Evolutionary conservation across 257 asterid genomes (phyloP), one percentile per base, ranked within the genome.

Genomic region (Galeopsis tetrahit): DNA sequence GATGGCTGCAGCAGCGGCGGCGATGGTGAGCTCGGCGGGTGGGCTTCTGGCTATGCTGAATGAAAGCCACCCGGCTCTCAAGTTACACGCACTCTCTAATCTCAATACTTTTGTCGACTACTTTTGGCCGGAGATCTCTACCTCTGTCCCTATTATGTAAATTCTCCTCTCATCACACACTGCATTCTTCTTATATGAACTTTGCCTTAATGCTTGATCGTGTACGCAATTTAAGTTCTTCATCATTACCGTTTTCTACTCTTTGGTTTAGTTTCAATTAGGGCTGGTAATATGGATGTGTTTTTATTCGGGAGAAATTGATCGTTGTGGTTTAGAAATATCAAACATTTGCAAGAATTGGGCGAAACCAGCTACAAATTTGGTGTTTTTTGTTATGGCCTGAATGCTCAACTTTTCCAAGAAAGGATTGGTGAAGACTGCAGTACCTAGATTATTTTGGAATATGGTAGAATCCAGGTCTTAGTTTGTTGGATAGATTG

Each of bases 111-210:
- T 82, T n/a, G 98, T 91, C 4, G 95, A 88, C 80, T 85, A 75
- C 83, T 89, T 86, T 78, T 93, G 97, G 96, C 97, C 91, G 11
- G 97, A 93, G 91, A 93, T 93, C 82, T 88, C 98, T 46, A 89
- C 96, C 17, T 87, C 91, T 17, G 96, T 89, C 21, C 93, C 91
- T 1, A 78, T 84, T 69, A 89, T 90, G 98, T 93, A 89, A 21
- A 21, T 21, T 21, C 28, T 21, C 28, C 28, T 21, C 28, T 21
- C 28, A 21, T 21, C 28, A 21, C 28, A 21, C 28, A 21, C 28
- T 21, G 28, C 28, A 0, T 21, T 21, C 28, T 21, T 21, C 28
- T 21, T 21, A 21, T 21, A 0, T 21, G 28, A 21, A 21, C 28
- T 21, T 21, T 21, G 28, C 1, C 28, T 21, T 21, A 21, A 21